These are phyloP conservation scores for Verticillium nonalfalfae DNA, from an alignment of 2,329 filamentous ascomycete species.

Conservation along the genomic window DNA sequence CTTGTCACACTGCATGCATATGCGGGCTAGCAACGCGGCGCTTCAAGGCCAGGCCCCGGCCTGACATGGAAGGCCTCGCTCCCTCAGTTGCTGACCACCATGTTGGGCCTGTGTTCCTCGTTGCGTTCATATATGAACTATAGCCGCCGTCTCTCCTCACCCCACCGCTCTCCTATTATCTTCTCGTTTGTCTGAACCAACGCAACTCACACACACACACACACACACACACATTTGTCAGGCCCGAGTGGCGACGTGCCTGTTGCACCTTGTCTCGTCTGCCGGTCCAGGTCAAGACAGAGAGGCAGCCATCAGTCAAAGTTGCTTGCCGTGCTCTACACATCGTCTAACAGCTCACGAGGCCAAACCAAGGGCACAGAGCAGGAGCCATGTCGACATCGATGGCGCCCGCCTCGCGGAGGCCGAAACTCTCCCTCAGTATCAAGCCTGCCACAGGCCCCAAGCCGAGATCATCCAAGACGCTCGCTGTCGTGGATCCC, in stretches of 20 bases:
- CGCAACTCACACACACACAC: too few relatives aligned
- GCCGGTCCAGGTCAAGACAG: not conserved
- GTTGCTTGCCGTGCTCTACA: not conserved
- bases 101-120: not conserved
- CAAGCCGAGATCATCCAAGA: slow-evolving; percentile 31
- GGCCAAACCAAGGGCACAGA: not conserved
- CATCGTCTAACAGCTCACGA: not conserved
- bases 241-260: not conserved
- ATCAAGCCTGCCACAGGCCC: slow-evolving; percentile 38
- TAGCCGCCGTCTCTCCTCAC: slow-evolving; percentile 16
- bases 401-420: slow-evolving; percentile 28
- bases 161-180: not conserved
- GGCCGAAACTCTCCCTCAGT: slow-evolving; percentile 51
- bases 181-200: not conserved
- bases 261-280: not conserved
- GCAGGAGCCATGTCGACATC: slow-evolving; percentile 29
- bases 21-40: not conserved
- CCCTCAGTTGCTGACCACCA: not conserved
- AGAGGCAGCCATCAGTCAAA: not conserved
- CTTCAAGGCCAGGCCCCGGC: not conserved
- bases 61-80: not conserved
- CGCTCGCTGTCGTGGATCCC: slow-evolving; percentile 42
- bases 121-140: slow-evolving; percentile 7
- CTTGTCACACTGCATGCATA: slow-evolving; percentile 4
- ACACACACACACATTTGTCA: not conserved